Evolutionary conservation across 441 rosid genomes (phyloP).

Genomic region (Metrosideros polymorpha): DNA sequence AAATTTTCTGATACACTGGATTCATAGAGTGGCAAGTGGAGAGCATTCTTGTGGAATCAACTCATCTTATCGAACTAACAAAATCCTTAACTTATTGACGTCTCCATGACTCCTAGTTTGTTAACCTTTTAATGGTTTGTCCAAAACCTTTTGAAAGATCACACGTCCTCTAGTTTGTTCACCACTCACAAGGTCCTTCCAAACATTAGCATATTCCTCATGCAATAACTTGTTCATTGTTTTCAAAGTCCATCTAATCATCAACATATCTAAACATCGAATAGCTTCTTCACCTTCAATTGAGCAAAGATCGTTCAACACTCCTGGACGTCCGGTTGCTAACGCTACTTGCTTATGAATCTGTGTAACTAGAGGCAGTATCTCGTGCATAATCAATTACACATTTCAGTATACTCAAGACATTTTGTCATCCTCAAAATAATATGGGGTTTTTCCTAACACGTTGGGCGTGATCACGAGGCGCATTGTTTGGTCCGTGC

Average conservation of each 20-base stretch:
- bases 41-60: not conserved
- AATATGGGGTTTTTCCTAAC: not conserved
- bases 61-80: not conserved
- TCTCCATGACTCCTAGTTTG: not conserved
- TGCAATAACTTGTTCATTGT: not conserved
- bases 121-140: not conserved
- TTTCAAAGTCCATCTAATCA: not conserved
- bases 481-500: not conserved
- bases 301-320: not conserved
- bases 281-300: not conserved
- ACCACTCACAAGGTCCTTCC: not conserved
- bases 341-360: not conserved
- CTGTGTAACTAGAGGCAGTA: not conserved
- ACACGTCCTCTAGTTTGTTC: not conserved
- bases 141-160: not conserved
- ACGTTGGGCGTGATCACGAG: not conserved
- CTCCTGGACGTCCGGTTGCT: not conserved
- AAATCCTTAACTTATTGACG: not conserved
- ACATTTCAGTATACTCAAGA: not conserved
- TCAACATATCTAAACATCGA: not conserved
- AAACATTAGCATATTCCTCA: not conserved
- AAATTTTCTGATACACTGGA: not conserved
- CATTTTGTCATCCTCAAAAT: not conserved
- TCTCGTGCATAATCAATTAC: not conserved
- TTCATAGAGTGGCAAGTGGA: not conserved